Base-by-base conservation (phyloP, 345 rosid species). In the Jatropha curcas region DNA sequence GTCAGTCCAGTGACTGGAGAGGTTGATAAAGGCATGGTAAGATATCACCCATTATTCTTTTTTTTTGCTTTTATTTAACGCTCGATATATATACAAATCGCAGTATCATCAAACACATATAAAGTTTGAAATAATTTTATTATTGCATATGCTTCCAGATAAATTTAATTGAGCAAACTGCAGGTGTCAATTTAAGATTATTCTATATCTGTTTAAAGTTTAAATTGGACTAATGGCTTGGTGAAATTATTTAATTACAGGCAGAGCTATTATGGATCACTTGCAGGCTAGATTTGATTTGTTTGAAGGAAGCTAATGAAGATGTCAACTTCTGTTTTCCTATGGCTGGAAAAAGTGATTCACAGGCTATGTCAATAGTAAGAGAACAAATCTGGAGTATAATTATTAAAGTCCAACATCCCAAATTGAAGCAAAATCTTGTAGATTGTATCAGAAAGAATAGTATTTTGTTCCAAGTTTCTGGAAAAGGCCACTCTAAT, bases 221-320 rank as follows among this genome's bases (percentile, higher is more conserved):
- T 31, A 43, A 22, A 16, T 24, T 46, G 17, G 57, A 62, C 30
- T 48, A 66, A 33, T 65, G 60, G n/a, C 46, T 35, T 48, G 6
- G 65, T 61, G 12, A 45, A 74, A 58, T 75, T 70, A n/a, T 84
- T 61, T 61, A 63, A 61, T 80, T 75, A 77, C 92, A 91, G 98
- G 87, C 65, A 73, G 89, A 87, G 73, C 72, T 84, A 70, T 72
- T 89, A 68, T 87, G 87, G 91, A 75, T 66, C 73, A 78, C 74
- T 70, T 91, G 98, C 81, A 73, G 85, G 86, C 74, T 82, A 59
- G 91, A 90, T 71, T 78, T 90, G 75, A 76, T 75, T 60, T 75
- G 68, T 65, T 80, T 90, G 72, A 84, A 82, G 76, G 93, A 88
- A 31, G 78, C 77, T 75, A 76, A 83, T 48, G 80, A 79, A 74